Evolutionary conservation across 2,329 filamentous ascomycete genomes (phyloP).

Genomic region (Colletotrichum sp.): DNA sequence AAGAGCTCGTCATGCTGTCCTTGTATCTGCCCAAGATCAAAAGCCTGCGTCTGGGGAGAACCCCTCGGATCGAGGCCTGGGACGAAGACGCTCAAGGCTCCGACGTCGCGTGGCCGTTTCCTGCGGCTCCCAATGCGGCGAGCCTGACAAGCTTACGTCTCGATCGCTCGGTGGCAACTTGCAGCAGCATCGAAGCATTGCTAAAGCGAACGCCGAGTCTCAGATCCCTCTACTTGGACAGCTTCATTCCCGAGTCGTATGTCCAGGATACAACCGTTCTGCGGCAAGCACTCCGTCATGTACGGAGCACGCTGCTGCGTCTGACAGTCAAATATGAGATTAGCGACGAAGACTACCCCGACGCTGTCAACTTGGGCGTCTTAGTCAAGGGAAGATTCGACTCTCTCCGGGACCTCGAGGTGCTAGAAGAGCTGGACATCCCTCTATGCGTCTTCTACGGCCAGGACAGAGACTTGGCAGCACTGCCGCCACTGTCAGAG

Average conservation of each 20-base stretch:
- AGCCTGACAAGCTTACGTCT: not conserved
- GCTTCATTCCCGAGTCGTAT: not conserved
- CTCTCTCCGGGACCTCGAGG: not conserved
- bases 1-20: not conserved
- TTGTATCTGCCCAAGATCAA: not conserved
- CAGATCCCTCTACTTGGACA: not conserved
- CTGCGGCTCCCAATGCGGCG: not conserved
- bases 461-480: not conserved
- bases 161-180: not conserved
- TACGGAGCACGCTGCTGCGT: not conserved
- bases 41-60: not conserved
- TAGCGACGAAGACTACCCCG: not conserved
- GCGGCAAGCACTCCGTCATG: not conserved
- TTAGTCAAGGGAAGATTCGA: not conserved
- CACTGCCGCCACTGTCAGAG: not conserved
- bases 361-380: not conserved
- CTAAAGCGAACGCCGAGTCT: not conserved
- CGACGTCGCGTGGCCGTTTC: not conserved
- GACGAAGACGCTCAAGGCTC: not conserved
- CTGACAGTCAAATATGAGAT: not conserved
- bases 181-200: not conserved
- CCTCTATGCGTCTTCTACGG: not conserved
- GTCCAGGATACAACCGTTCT: not conserved
- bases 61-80: not conserved
- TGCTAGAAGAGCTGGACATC: not conserved